These are phyloP conservation scores for Dactylellina haptotyla DNA, from an alignment of 2,329 filamentous ascomycete genomes.

Conservation along the genomic window DNA sequence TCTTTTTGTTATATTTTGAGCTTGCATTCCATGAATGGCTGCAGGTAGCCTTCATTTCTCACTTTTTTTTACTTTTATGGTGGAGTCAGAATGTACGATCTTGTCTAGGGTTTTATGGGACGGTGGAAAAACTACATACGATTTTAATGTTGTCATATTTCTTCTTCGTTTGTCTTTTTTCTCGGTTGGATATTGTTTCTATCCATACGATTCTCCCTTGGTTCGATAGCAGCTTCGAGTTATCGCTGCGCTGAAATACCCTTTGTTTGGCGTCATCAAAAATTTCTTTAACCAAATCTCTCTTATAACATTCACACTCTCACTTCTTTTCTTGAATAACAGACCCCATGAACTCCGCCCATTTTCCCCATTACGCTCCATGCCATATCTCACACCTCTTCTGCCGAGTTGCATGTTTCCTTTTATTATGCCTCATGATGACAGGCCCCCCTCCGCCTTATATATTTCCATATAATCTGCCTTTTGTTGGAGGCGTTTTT, in stretches of 20 bases:
- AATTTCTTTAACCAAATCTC: not conserved
- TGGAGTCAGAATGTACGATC: slow-evolving; percentile 53
- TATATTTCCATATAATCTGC: slow-evolving; percentile 46
- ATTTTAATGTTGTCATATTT: slow-evolving; percentile 46
- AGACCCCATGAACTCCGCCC: not conserved
- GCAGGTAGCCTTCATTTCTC: slow-evolving; percentile 17
- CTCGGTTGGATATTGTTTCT: slow-evolving; percentile 9
- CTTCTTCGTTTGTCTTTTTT: slow-evolving; percentile 12
- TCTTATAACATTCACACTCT: not conserved
- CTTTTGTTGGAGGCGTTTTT: slow-evolving; percentile 47
- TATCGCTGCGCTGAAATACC: slow-evolving; percentile 43
- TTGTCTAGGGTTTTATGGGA: slow-evolving; percentile 15
- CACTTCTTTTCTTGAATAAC: not conserved
- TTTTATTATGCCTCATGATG: slow-evolving; percentile 38
- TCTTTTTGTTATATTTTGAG: slow-evolving; percentile 10
- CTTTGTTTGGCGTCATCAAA: slow-evolving; percentile 31
- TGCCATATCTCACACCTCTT: not conserved
- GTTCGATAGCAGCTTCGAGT: slow-evolving; percentile 20
- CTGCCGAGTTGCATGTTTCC: not conserved
- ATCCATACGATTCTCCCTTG: slow-evolving; percentile 12
- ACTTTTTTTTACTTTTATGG: not conserved
- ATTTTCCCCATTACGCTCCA: not conserved
- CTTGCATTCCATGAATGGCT: slow-evolving; percentile 33
- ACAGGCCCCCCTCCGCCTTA: slow-evolving; percentile 21
- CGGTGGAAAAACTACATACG: slow-evolving; percentile 43